Evolutionary conservation across 768 basidiomycete species (phyloP).

Genomic region (Collybia sp.): DNA sequence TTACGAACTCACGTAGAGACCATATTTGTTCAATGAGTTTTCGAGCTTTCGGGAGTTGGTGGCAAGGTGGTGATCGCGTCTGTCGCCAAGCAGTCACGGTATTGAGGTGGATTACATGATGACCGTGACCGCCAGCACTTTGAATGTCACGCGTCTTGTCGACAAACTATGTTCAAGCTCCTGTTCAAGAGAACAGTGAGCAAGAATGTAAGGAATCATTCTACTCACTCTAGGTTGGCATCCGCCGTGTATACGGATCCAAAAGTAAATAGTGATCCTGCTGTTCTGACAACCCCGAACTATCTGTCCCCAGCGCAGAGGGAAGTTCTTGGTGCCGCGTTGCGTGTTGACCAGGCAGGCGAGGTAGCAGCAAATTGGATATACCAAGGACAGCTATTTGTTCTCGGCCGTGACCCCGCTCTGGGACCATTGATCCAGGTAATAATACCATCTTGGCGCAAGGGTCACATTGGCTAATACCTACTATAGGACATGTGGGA

Average conservation of each 20-base stretch:
- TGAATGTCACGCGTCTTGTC: no score
- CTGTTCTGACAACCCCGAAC: slow-evolving; percentile 50
- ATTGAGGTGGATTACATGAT: no score
- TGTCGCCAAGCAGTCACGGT: no score
- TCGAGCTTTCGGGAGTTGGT: no score
- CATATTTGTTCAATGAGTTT: no score
- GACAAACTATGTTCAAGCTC: no score
- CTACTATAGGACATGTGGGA: slow-evolving; percentile 90
- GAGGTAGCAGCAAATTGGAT: slow-evolving; percentile 97
- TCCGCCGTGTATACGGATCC: slow-evolving; percentile 49
- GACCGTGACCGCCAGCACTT: no score
- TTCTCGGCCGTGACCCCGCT: slow-evolving; percentile 56
- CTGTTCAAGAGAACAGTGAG: no score
- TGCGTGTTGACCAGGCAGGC: slow-evolving; percentile 94
- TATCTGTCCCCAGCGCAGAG: slow-evolving; percentile 47
- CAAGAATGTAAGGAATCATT: not conserved
- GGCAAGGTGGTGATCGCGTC: no score
- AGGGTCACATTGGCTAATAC: not conserved
- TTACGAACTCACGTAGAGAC: no score
- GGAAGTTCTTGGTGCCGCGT: slow-evolving; percentile 51
- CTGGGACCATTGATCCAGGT: slow-evolving; percentile 74
- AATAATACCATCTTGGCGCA: slow-evolving; percentile 14
- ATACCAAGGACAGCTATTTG: slow-evolving; percentile 80
- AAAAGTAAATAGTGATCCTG: slow-evolving; percentile 25
- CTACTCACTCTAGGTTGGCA: slow-evolving; percentile 14